These are phyloP conservation scores for Ophiostoma piceae DNA, from an alignment of 2,329 filamentous ascomycete species.

Conservation along the genomic window DNA sequence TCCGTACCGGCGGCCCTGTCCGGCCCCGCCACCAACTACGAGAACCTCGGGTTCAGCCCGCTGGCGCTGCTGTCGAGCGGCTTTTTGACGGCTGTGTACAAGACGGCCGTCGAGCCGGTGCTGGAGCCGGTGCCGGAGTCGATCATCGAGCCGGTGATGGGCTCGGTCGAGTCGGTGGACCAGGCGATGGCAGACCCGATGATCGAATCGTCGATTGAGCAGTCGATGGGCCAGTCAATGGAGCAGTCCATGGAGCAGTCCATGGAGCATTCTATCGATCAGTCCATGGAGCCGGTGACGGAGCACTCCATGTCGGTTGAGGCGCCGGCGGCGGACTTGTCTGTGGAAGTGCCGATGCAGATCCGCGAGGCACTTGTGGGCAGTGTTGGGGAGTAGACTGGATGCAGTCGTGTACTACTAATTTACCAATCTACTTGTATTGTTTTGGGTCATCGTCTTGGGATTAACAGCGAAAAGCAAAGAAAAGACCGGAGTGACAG, in stretches of 20 bases:
- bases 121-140: background rate
- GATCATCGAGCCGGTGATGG: background rate
- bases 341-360: slow-evolving; percentile 6
- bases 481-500: background rate
- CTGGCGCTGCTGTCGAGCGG: slow-evolving; percentile 37
- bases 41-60: slow-evolving; percentile 42
- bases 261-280: background rate
- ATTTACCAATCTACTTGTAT: background rate
- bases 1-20: slow-evolving; percentile 17
- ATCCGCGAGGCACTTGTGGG: slow-evolving; percentile 7
- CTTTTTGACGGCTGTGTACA: slow-evolving; percentile 34
- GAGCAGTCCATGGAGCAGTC: background rate
- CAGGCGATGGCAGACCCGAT: background rate
- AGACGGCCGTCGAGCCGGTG: slow-evolving; percentile 8
- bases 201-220: background rate
- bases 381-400: background rate
- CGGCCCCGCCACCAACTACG: slow-evolving; percentile 34
- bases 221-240: background rate
- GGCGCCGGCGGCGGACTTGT: background rate
- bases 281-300: background rate
- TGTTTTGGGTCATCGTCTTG: background rate
- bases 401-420: background rate
- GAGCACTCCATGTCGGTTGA: background rate
- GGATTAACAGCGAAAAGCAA: background rate
- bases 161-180: background rate